Base-by-base conservation (phyloP, 23 red algal species). In the Chondrus crispus region DNA sequence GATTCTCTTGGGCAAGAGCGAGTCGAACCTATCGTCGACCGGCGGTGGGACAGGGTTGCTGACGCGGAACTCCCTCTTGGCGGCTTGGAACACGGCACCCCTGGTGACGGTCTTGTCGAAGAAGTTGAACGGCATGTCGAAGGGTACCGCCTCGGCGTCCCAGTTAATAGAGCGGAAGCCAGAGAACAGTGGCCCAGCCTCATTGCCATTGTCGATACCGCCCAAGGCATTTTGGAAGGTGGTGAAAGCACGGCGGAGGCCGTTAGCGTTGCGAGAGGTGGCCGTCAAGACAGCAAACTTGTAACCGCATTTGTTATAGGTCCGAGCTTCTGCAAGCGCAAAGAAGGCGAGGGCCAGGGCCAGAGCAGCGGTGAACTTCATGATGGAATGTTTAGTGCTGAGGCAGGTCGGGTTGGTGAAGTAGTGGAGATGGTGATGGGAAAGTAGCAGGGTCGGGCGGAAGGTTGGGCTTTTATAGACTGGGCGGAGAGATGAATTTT, bases 71-170 rank as follows among this genome's bases (percentile, higher is more conserved):
- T 88, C 54, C 7, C 77, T 48, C 24, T 60, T 52, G 5, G n/a
- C 42, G 35, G 84, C 78, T 8, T 51, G 24, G 60, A 95, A 95
- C 11, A 82, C 50, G 39, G 78, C 73, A 18, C 92, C 92, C 7
- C 92, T 82, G 29, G 92, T 70, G 19, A 95, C 92, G 2, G 24
- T 41, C 30, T 29, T 89, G 85, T 87, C 73, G 71, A 95, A 95
- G 68, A 95, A 95, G 51, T 95, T 53, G 0, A 58, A 58, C 1
- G 92, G 92, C 92, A 95, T 95, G 45, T 95, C 55, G 33, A 95
- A 95, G 8, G 92, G 92, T 5, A 95, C 82, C 20, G 14, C 82
- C 26, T 7, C 28, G 19, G 89, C 89, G 68, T 95, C 92, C 92
- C 92, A 95, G 70, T 95, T 95, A 84, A 95, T 89, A 9, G 60